These are phyloP conservation scores for Roridomyces roridus DNA, from an alignment of 768 basidiomycete species.

Conservation along the genomic window DNA sequence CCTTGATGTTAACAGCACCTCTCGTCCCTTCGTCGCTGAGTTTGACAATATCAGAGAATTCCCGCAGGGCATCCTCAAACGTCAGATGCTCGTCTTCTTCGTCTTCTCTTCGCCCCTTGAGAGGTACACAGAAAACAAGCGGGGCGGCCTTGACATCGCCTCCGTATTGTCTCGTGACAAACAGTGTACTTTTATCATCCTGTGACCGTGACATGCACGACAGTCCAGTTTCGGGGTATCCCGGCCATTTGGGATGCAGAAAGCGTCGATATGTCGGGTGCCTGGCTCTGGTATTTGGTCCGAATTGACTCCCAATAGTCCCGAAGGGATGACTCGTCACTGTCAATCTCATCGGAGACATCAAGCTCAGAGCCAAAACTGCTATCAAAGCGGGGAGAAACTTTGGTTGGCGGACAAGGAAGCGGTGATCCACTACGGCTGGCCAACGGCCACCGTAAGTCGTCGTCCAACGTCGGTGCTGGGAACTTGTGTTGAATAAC, in stretches of 20 bases:
- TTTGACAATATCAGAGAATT: slow-evolving; percentile 82
- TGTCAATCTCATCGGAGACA: slow-evolving; percentile 43
- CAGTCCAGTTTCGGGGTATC: slow-evolving; percentile 82
- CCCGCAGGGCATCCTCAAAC: slow-evolving; percentile 73
- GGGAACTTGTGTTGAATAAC: slow-evolving; percentile 76
- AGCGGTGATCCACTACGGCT: slow-evolving; percentile 49
- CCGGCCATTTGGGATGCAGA: slow-evolving; percentile 45
- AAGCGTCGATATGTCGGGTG: slow-evolving; percentile 47
- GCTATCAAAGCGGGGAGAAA: slow-evolving; percentile 15
- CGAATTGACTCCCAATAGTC: slow-evolving; percentile 70
- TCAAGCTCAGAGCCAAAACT: slow-evolving; percentile 26
- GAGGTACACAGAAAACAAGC: slow-evolving; percentile 86
- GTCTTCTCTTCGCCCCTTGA: slow-evolving; percentile 82
- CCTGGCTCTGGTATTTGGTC: slow-evolving; percentile 56
- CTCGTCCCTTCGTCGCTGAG: slow-evolving; percentile 79
- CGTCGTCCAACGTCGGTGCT: slow-evolving; percentile 51
- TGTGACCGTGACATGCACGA: slow-evolving; percentile 83
- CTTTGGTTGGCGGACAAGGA: slow-evolving; percentile 31
- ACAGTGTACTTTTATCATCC: slow-evolving; percentile 83
- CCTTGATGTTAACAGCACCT: slow-evolving; percentile 73
- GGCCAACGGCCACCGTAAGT: slow-evolving; percentile 77
- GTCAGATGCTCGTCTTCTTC: slow-evolving; percentile 76
- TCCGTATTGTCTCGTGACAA: slow-evolving; percentile 79
- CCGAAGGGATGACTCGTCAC: slow-evolving; percentile 42
- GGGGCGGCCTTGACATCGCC: slow-evolving; percentile 52